phyloP scores from a whole-genome alignment of 2,329 filamentous ascomycete genomes.

The Ophiostoma tasmaniense region DNA sequence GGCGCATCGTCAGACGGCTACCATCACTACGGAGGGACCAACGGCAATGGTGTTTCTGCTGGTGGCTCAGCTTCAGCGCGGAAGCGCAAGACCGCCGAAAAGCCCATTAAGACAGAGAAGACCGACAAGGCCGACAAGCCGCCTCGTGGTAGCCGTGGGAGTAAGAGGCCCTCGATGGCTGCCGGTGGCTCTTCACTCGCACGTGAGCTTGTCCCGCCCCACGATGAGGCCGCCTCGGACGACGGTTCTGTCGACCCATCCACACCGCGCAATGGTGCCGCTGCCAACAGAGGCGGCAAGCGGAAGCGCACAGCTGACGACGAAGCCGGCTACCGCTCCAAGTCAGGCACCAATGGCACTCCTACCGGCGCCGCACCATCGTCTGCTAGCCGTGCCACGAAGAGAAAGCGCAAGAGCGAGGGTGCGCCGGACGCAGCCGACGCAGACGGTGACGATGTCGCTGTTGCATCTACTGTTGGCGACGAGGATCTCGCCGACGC shows the following conservation, averaged over 20 bases:
- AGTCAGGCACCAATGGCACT: slow-evolving; percentile 35
- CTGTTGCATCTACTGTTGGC: not conserved
- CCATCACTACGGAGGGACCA: slow-evolving; percentile 18
- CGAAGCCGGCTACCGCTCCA: slow-evolving; percentile 51
- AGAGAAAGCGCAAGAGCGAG: slow-evolving; percentile 52
- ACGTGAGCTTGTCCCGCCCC: slow-evolving; percentile 22
- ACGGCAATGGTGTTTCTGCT: slow-evolving; percentile 12
- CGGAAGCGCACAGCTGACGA: slow-evolving; percentile 44
- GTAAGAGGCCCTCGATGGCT: slow-evolving; percentile 27
- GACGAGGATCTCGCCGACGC: not conserved
- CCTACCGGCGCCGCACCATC: slow-evolving; percentile 21
- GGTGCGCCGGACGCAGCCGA: not conserved
- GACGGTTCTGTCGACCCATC: slow-evolving; percentile 21
- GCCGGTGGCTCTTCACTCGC: slow-evolving; percentile 11
- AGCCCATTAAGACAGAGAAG: not conserved
- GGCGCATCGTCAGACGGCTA: slow-evolving; percentile 24
- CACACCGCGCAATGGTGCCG: slow-evolving; percentile 9
- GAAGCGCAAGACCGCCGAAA: slow-evolving; percentile 16
- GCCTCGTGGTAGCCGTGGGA: slow-evolving; percentile 27
- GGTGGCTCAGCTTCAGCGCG: not conserved
- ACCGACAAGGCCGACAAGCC: slow-evolving; percentile 3
- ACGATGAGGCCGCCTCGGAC: slow-evolving; percentile 18
- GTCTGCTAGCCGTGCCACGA: slow-evolving; percentile 40
- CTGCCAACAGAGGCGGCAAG: slow-evolving; percentile 36
- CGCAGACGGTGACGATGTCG: not conserved